Evolutionary conservation across 176 grass and related monocot species (phyloP).

Genomic region (Melocanna baccifera): DNA sequence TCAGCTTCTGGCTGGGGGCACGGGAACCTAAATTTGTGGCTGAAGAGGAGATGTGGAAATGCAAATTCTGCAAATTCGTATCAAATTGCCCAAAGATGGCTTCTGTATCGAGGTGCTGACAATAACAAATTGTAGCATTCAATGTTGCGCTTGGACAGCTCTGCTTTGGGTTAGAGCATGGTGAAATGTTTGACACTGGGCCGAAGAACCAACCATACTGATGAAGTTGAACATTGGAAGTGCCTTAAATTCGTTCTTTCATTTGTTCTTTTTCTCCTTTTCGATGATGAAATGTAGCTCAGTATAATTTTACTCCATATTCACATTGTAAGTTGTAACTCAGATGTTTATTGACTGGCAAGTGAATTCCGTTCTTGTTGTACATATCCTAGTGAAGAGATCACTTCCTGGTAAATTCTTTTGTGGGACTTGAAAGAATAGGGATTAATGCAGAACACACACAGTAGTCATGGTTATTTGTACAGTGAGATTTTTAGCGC

Average conservation of each 20-base stretch:
- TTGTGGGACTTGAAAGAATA: not conserved
- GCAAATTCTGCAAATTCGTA: slow-evolving; percentile 57
- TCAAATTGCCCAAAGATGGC: slow-evolving; percentile 43
- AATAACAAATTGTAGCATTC: not conserved
- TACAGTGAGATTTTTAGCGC: not conserved
- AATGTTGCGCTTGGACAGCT: not conserved
- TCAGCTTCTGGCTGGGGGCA: slow-evolving; percentile 56
- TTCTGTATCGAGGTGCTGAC: slow-evolving; percentile 16
- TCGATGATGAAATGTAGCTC: not conserved
- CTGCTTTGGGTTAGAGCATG: not conserved
- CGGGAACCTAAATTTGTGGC: slow-evolving; percentile 53
- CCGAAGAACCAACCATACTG: not conserved
- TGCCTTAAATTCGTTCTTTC: not conserved
- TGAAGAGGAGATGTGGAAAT: slow-evolving; percentile 75
- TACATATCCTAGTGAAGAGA: slow-evolving; percentile 12
- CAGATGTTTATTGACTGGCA: not conserved
- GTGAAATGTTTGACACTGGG: not conserved
- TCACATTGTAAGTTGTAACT: not conserved
- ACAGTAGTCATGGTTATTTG: not conserved
- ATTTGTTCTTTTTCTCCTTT: not conserved
- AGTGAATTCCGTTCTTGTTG: not conserved
- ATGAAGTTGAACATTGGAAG: not conserved
- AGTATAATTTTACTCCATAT: not conserved
- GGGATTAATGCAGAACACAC: not conserved
- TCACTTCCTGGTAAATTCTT: not conserved